A percentile compares a stretch with the other conserved stretches of the same genome.
Evolutionary conservation across 192 early-diverging fungal genomes (phyloP).

Genomic region (Backusella liffmaniae): DNA sequence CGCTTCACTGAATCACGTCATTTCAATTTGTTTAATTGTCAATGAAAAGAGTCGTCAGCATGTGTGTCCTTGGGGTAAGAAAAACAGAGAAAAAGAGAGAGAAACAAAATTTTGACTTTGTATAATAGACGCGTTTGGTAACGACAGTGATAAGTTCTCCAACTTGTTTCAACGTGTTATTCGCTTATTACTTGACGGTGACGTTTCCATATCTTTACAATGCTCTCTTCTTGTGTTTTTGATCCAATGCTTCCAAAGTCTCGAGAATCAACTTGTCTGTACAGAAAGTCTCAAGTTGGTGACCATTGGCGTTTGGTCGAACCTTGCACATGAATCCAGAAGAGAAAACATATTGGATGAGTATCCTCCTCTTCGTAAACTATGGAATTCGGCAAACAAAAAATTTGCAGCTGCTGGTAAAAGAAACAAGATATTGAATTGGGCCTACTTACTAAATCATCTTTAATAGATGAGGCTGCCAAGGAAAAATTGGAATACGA

Average conservation of each 20-base stretch:
- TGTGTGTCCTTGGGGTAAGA: conserved; percentile 58
- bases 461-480: conserved; percentile 32
- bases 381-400: conserved; percentile 66
- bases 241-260: conserved; percentile 78
- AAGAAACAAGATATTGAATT: not conserved
- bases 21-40: conserved; percentile 82
- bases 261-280: conserved; percentile 79
- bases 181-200: conserved; percentile 35
- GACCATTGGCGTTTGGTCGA: conserved; percentile 73
- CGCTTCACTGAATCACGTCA: conserved; percentile 50
- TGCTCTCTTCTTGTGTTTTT: conserved; percentile 73
- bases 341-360: conserved; percentile 61
- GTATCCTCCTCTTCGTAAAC: conserved; percentile 59
- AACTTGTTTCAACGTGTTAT: conserved; percentile 57
- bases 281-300: conserved; percentile 77
- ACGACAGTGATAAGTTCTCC: conserved; percentile 49
- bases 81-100: not conserved
- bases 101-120: not conserved
- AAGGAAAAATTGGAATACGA: conserved; percentile 57
- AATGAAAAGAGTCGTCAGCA: conserved; percentile 90
- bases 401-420: conserved; percentile 50
- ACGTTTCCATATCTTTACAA: conserved; percentile 35
- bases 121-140: conserved; percentile 32
- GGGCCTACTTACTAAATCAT: not conserved
- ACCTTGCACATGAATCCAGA: conserved; percentile 46